phyloP scores from a whole-genome alignment of 176 grass and related monocot genomes.

The Eleusine indica region DNA sequence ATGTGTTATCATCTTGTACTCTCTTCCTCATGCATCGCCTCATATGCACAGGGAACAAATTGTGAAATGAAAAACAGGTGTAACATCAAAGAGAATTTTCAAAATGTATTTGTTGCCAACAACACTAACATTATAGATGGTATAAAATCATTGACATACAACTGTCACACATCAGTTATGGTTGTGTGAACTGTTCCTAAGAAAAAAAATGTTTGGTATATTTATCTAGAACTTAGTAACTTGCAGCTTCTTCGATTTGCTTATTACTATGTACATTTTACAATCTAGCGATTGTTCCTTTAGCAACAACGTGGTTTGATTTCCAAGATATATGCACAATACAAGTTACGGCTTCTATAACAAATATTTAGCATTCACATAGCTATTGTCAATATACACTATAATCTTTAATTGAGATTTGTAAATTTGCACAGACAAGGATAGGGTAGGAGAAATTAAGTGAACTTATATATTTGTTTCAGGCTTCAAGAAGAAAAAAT shows the following conservation, averaged over 20 bases:
- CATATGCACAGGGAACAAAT: neutral
- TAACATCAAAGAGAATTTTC: neutral
- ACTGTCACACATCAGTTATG: neutral
- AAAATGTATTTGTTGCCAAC: neutral
- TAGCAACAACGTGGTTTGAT: neutral
- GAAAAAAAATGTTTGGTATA: neutral
- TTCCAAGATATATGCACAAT: slow-evolving; percentile 18
- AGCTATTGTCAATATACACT: neutral
- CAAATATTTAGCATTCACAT: neutral
- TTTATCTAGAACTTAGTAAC: neutral
- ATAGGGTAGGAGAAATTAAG: slow-evolving; percentile 26
- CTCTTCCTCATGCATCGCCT: neutral
- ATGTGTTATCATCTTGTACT: neutral
- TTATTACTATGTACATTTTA: slow-evolving; percentile 12
- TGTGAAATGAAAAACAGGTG: neutral
- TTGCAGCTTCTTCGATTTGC: neutral
- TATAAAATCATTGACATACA: neutral
- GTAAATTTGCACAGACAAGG: neutral
- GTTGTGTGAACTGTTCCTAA: neutral
- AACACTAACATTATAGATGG: neutral
- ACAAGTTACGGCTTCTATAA: slow-evolving; percentile 1
- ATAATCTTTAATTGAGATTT: slow-evolving; percentile 26
- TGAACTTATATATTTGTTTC: slow-evolving; percentile 42
- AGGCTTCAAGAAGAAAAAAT: slow-evolving; percentile 70
- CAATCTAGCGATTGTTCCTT: slow-evolving; percentile 12